These are phyloP conservation scores for Guyanaporus albipodus DNA, from an alignment of 768 basidiomycete genomes.

Conservation along the genomic window DNA sequence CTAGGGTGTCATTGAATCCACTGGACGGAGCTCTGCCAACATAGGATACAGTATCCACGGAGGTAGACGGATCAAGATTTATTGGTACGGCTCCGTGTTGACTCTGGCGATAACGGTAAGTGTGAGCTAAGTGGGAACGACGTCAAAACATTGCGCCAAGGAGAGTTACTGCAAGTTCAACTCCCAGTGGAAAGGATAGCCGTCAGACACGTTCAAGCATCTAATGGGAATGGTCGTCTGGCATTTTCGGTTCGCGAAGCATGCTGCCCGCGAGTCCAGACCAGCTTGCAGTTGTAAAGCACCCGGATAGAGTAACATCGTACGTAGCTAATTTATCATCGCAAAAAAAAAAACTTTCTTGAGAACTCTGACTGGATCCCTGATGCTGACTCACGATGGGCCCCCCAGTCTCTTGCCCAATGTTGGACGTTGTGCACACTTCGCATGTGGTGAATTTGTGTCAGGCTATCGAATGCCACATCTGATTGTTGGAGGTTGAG, in stretches of 20 bases:
- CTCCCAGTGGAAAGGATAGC: background rate
- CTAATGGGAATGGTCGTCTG: background rate
- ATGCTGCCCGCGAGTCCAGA: background rate
- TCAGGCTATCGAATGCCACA: background rate
- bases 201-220: conserved; percentile 1
- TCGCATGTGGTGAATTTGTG: background rate
- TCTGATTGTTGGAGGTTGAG: background rate
- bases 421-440: background rate
- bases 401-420: conserved; percentile 1
- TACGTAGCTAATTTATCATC: conserved; percentile 23
- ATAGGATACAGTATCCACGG: background rate
- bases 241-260: background rate
- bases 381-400: conserved; percentile 22
- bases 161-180: conserved; percentile 1
- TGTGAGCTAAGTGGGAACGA: conserved; percentile 13
- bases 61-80: conserved; percentile 15
- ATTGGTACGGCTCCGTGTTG: background rate
- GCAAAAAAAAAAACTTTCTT: conserved; percentile 22
- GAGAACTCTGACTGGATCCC: conserved; percentile 15
- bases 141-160: background rate
- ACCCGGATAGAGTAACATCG: conserved; percentile 13
- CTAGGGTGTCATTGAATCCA: background rate
- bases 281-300: conserved; percentile 6
- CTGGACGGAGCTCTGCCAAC: conserved; percentile 1
- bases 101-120: conserved; percentile 14